Percentiles rank a stretch among this genome's conserved stretches.
These are phyloP conservation scores for Brassica juncea DNA, from an alignment of 345 rosid genomes.

Conservation along the genomic window DNA sequence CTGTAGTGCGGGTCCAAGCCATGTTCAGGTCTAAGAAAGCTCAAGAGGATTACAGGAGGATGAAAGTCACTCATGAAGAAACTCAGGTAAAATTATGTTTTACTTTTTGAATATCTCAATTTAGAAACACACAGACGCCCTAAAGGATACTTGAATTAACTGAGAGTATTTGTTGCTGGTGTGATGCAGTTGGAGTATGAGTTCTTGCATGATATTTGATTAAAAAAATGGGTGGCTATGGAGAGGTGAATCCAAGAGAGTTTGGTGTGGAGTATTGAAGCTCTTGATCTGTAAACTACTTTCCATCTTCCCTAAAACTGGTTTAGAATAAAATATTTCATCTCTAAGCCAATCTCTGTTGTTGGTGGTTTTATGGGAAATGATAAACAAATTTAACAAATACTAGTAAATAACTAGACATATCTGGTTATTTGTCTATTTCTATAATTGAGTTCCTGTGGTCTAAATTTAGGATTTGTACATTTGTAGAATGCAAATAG, in stretches of 20 bases:
- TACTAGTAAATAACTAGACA: not conserved
- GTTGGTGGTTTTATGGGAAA: slow-evolving; percentile 8
- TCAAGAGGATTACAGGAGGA: slow-evolving; percentile 80
- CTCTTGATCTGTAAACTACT: slow-evolving; percentile 15
- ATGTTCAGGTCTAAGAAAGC: slow-evolving; percentile 98
- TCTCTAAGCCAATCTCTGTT: not conserved
- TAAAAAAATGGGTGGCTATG: slow-evolving; percentile 24
- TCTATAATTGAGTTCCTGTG: not conserved
- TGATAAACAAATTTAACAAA: slow-evolving; percentile 8
- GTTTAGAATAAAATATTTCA: slow-evolving; percentile 11
- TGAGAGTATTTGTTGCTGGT: slow-evolving; percentile 1
- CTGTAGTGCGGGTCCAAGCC: slow-evolving; percentile 82
- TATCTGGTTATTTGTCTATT: not conserved
- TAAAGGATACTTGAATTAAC: not conserved
- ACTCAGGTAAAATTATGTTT: slow-evolving; percentile 56
- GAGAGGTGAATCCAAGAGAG: slow-evolving; percentile 34
- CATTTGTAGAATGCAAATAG: not conserved
- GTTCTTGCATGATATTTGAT: slow-evolving; percentile 38
- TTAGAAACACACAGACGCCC: not conserved
- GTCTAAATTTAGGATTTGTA: slow-evolving; percentile 8
- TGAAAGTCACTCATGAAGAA: slow-evolving; percentile 65
- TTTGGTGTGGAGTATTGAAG: slow-evolving; percentile 3
- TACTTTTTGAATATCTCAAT: not conserved
- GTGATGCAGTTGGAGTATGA: slow-evolving; percentile 70
- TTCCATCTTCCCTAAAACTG: slow-evolving; percentile 8